A percentile compares a stretch with the other conserved stretches of the same genome.
Evolutionary conservation across 2,329 filamentous ascomycete genomes (phyloP).

Genomic region (Setomelanomma holmii): DNA sequence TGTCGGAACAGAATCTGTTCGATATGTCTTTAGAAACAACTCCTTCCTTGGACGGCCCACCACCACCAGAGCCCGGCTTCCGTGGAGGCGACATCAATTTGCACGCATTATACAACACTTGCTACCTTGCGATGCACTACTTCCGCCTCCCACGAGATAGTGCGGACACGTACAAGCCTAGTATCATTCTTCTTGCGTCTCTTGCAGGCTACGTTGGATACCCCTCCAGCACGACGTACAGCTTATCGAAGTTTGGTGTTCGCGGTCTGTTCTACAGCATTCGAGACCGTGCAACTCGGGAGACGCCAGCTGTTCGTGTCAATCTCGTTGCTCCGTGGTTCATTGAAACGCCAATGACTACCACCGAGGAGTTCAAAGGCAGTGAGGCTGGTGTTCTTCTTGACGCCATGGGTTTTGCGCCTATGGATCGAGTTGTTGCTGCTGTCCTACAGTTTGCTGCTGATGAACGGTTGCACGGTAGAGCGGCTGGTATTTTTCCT

Average conservation of each 20-base stretch:
- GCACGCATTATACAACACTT: constrained; percentile 29
- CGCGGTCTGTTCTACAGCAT: constrained; percentile 34
- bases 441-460: constrained; percentile 24
- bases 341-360: constrained; percentile 30
- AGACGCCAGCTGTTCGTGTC: constrained; percentile 19
- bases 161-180: constrained; percentile 20
- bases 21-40: constrained; percentile 21
- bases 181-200: constrained; percentile 30
- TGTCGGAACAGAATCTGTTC: constrained; percentile 30
- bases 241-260: constrained; percentile 36
- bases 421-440: constrained; percentile 27
- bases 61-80: constrained; percentile 27
- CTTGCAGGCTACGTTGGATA: constrained; percentile 34
- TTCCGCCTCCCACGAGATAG: constrained; percentile 27
- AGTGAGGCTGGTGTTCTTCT: constrained; percentile 20
- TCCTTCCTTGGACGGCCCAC: constrained; percentile 15
- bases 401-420: constrained; percentile 21
- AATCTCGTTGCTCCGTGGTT: constrained; percentile 41
- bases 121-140: constrained; percentile 35
- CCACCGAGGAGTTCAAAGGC: constrained; percentile 8
- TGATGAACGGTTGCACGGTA: constrained; percentile 19
- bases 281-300: constrained; percentile 20
- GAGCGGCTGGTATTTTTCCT: constrained; percentile 28
- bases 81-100: constrained; percentile 30
- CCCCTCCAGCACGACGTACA: constrained; percentile 31